Evolutionary conservation across 2,329 filamentous ascomycete genomes (phyloP).

Genomic region (Fusarium azukiicola): DNA sequence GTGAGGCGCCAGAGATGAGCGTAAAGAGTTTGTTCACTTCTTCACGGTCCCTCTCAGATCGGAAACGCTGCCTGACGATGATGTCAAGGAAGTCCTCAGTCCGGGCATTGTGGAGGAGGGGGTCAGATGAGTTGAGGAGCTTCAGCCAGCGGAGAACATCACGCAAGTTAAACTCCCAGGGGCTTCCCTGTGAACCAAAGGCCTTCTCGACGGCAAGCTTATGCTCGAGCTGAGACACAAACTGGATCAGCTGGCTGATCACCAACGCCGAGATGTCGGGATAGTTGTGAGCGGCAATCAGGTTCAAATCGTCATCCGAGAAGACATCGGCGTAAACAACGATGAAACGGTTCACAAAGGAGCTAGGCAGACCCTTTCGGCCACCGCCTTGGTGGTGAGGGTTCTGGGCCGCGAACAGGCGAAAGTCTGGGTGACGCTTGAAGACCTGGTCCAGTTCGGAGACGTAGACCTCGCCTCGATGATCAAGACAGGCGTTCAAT

Average conservation of each 20-base stretch:
- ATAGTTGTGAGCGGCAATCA: constrained; percentile 91
- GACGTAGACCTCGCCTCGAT: constrained; percentile 96
- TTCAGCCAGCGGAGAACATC: constrained; percentile 94
- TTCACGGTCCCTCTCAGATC: constrained; percentile 83
- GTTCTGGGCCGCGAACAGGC: constrained; percentile 98
- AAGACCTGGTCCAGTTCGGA: constrained; percentile 98
- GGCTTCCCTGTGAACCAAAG: constrained; percentile 84
- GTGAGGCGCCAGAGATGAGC: constrained; percentile 77
- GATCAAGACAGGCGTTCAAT: constrained; percentile 97
- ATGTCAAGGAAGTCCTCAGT: constrained; percentile 89
- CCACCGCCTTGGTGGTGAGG: constrained; percentile 98
- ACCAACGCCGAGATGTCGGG: constrained; percentile 79
- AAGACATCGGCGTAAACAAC: constrained; percentile 98
- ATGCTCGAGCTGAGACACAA: constrained; percentile 90
- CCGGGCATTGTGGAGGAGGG: constrained; percentile 79
- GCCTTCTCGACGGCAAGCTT: constrained; percentile 80
- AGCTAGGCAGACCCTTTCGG: constrained; percentile 95
- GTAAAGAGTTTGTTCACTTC: constrained; percentile 84
- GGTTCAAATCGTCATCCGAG: constrained; percentile 87
- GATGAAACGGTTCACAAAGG: constrained; percentile 98
- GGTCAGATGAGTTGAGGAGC: constrained; percentile 74
- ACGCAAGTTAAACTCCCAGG: constrained; percentile 98
- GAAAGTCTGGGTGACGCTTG: constrained; percentile 92
- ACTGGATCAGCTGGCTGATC: constrained; percentile 85
- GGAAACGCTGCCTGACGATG: constrained; percentile 93